Evolutionary conservation across 805 yeast species (phyloP).

Genomic region (Pichia nanzhaoensis): DNA sequence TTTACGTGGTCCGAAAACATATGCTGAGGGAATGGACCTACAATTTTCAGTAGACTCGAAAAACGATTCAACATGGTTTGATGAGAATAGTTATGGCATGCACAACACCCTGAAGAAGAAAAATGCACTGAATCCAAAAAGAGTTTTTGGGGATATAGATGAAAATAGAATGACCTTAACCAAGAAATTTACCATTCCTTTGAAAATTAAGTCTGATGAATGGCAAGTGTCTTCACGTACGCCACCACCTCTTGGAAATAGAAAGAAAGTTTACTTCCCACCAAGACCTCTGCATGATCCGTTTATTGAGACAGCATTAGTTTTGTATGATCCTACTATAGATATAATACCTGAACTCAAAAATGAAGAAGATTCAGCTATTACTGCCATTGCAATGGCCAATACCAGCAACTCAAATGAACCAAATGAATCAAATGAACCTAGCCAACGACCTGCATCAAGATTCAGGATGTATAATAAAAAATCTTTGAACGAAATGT

Average conservation of each 20-base stretch:
- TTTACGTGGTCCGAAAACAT: conserved; percentile 32
- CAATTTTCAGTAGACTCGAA: conserved; percentile 16
- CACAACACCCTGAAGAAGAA: conserved; percentile 29
- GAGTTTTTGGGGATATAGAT: conserved; percentile 37
- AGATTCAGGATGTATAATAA: conserved; percentile 41
- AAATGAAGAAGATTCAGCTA: conserved; percentile 22
- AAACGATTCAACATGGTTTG: conserved; percentile 8
- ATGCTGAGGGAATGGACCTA: conserved; percentile 35
- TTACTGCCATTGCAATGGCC: conserved; percentile 15
- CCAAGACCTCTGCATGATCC: conserved; percentile 97
- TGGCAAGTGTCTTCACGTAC: conserved; percentile 20
- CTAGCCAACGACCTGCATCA: conserved; percentile 16
- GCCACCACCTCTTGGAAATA: conserved; percentile 83
- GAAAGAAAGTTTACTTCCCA: conserved; percentile 59
- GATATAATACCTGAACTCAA: conserved; percentile 42
- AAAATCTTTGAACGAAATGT: conserved; percentile 67
- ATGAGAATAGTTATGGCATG: conserved; percentile 20
- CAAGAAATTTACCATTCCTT: conserved; percentile 56
- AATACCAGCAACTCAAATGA: conserved; percentile 5
- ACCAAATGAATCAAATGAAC: background rate
- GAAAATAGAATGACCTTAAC: conserved; percentile 36
- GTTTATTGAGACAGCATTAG: conserved; percentile 85
- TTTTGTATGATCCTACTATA: conserved; percentile 89
- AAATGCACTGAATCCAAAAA: conserved; percentile 58
- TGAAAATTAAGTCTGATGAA: conserved; percentile 33